Conservation (phyloP, 306 rosid genomes). For the Pachyrhizus erosus region DNA sequence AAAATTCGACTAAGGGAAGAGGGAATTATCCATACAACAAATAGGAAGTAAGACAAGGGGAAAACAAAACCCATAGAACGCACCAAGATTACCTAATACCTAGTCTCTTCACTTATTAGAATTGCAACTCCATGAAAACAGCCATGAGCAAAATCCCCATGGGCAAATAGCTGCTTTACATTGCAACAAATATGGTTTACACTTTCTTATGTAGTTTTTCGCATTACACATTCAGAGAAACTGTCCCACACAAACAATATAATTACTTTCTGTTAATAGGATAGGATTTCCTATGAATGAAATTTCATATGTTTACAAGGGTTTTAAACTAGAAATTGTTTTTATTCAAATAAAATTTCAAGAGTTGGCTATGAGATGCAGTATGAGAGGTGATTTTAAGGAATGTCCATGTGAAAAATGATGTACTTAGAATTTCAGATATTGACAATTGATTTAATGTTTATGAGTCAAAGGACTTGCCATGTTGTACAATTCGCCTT, state of each 20-base stretch:
- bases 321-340: neutral
- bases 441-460: neutral
- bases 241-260: constrained; percentile 1
- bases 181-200: neutral
- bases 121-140: neutral
- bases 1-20: neutral
- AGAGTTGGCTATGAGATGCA: constrained; percentile 8
- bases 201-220: constrained; percentile 13
- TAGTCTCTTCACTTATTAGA: neutral
- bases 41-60: neutral
- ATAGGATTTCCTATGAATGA: neutral
- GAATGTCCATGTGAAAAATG: neutral
- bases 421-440: neutral
- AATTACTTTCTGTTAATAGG: constrained; percentile 14
- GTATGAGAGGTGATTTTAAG: neutral
- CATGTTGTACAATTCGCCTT: constrained; percentile 7
- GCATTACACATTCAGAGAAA: neutral
- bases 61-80: neutral
- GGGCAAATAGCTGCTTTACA: neutral
- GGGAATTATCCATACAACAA: neutral
- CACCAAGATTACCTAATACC: neutral
- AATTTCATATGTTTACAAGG: neutral
- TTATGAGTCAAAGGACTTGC: neutral
- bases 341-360: neutral
- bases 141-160: neutral